Evolutionary conservation across 2,329 filamentous ascomycete species (phyloP).

Genomic region (Neofusicoccum sp.): DNA sequence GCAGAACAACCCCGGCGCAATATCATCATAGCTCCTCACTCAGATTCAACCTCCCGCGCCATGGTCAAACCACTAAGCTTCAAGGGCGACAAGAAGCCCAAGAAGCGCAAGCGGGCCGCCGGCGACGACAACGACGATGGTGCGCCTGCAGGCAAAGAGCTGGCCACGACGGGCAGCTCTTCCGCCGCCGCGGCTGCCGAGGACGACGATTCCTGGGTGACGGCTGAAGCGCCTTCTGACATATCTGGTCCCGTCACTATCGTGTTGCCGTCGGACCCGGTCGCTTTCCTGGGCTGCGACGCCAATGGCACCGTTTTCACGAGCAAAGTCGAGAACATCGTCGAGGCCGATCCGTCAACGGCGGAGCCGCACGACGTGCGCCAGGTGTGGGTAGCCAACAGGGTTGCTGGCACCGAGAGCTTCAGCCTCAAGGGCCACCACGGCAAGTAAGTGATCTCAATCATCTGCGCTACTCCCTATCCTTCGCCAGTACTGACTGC

Average conservation of each 20-base stretch:
- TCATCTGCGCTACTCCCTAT: too few relatives aligned
- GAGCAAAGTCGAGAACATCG: conserved; percentile 79
- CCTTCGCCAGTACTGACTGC: neutral
- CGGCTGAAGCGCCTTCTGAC: conserved; percentile 73
- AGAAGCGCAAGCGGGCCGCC: conserved; percentile 80
- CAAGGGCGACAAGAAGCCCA: conserved; percentile 95
- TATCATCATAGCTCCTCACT: conserved; percentile 15
- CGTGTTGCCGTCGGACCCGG: conserved; percentile 73
- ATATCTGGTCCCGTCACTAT: conserved; percentile 81
- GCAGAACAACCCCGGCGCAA: neutral
- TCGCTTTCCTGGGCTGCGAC: conserved; percentile 81
- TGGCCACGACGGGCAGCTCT: conserved; percentile 21
- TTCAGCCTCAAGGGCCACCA: conserved; percentile 90
- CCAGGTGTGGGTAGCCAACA: conserved; percentile 92
- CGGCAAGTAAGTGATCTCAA: conserved; percentile 63
- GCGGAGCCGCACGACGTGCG: conserved; percentile 95
- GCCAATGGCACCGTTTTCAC: conserved; percentile 84
- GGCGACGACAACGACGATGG: conserved; percentile 52
- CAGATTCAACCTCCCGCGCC: conserved; percentile 26
- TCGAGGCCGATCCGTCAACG: conserved; percentile 78
- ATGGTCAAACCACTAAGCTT: conserved; percentile 93
- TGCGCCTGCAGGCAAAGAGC: conserved; percentile 36
- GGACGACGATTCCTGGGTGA: conserved; percentile 39
- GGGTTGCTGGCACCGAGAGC: conserved; percentile 77
- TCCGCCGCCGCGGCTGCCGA: conserved; percentile 28